Evolutionary conservation across 306 rosid species (phyloP), one percentile per base, ranked within the genome.

Genomic region (Hippophae gyantsensis): DNA sequence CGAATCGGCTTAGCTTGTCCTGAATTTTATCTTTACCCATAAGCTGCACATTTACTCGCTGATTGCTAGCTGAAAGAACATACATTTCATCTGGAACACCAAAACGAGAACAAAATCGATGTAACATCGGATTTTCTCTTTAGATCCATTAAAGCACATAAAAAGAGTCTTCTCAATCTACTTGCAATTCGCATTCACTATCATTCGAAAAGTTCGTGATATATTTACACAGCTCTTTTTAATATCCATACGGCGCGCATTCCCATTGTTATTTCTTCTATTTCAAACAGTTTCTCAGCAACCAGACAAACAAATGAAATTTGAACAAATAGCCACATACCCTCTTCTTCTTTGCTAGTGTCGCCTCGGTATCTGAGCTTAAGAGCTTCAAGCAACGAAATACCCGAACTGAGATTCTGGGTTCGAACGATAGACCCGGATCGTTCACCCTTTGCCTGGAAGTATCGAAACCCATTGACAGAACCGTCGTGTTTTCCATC

Each of bases 81-180:
- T 92, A 92, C 98, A 92, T 92, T 75, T 85, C 96, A 83, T 87
- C 98, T 90, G 81, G 76, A 68, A 79, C 57, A 74, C 58, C 43
- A 59, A 61, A 54, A 44, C 42, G 42, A 47, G 18, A 41, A 55
- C 62, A 60, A 42, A 67, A 68, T 55, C 38, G 3, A 79, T 65
- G 66, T 43, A 57, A n/a, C 55, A 50, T 63, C 51, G 13, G 43
- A 44, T 8, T 6, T 23, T 56, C 52, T 67, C 46, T n/a, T 12
- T 49, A 23, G 6, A 49, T 64, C 56, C 23, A 48, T 27, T 32
- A 47, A 69, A 62, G 48, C 54, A 9, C 9, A 18, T 13, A 38
- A 6, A 18, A 5, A 53, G 8, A 18, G 25, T 47, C 7, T 18
- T 7, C 13, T 42, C 12, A 57, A 42, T 42, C 43, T 57, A n/a